phyloP scores from a whole-genome alignment of 2,329 filamentous ascomycete species.

The Domatiomyces globalis region DNA sequence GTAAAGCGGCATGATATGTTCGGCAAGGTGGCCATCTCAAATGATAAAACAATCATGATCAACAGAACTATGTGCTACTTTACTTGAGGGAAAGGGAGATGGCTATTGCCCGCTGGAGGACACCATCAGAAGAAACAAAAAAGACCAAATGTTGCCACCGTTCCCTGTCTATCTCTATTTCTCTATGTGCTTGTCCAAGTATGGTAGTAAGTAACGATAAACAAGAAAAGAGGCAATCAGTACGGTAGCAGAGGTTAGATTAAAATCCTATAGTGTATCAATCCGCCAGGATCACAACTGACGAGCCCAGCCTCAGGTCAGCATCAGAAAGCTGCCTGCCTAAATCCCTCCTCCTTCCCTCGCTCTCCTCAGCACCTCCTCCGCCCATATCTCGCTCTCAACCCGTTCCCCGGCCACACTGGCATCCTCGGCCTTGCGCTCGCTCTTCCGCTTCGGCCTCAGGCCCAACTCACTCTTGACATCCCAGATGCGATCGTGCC shows the following conservation, averaged over 20 bases:
- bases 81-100: background rate
- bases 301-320: too few relatives aligned
- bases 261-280: too few relatives aligned
- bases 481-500: constrained; percentile 33
- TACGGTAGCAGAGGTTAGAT: too few relatives aligned
- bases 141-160: background rate
- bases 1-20: too few relatives aligned
- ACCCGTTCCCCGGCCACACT: constrained; percentile 15
- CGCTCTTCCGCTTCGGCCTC: constrained; percentile 39
- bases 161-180: background rate
- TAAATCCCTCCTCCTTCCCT: constrained; percentile 7
- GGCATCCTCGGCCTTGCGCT: constrained; percentile 10
- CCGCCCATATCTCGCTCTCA: constrained; percentile 13
- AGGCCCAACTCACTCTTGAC: constrained; percentile 37
- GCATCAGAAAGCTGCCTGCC: too few relatives aligned
- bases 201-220: too few relatives aligned
- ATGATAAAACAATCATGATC: too few relatives aligned
- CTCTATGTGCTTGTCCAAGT: too few relatives aligned
- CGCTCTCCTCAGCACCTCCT: constrained; percentile 13
- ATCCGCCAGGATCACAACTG: too few relatives aligned
- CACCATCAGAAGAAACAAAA: background rate
- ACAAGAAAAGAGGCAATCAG: too few relatives aligned
- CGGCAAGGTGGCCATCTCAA: too few relatives aligned
- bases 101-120: background rate
- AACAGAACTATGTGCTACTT: too few relatives aligned